Percentiles rank a stretch among this genome's conserved stretches.
Evolutionary conservation across 495 filamentous ascomycete species (phyloP).

Genomic region (Parathielavia hyrcaniae): DNA sequence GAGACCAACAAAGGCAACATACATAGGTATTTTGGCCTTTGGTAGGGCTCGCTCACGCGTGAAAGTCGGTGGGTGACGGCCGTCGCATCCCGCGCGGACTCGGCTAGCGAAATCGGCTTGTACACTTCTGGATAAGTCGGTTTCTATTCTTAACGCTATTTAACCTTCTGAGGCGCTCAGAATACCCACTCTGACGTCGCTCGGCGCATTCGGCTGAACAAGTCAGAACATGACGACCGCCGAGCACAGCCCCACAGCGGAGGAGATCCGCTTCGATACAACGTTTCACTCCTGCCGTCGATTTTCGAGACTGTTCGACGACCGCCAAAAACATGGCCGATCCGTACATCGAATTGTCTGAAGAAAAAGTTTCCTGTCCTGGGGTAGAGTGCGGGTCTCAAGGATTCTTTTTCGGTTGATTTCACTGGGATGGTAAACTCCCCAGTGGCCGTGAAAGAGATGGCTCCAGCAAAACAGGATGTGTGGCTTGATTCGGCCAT

Average conservation of each 20-base stretch:
- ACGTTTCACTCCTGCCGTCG: conserved; percentile 8
- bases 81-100: neutral
- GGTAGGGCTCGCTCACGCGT: too few species aligned
- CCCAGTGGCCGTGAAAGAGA: too few species aligned
- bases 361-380: too few species aligned
- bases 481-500: too few species aligned
- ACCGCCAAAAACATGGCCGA: too few species aligned
- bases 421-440: too few species aligned
- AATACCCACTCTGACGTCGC: conserved; percentile 21
- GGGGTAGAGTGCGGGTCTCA: too few species aligned
- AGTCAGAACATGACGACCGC: neutral
- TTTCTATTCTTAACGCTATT: conserved; percentile 34
- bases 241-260: neutral
- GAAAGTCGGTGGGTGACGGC: neutral
- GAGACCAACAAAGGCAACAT: too few species aligned
- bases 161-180: conserved; percentile 22
- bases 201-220: conserved; percentile 18
- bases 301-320: neutral
- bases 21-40: too few species aligned
- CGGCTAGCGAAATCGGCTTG: neutral
- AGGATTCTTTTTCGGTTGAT: neutral
- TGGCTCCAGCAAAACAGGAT: too few species aligned
- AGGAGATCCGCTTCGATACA: neutral
- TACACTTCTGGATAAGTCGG: conserved; percentile 17
- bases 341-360: too few species aligned